Percentiles rank a stretch among this genome's conserved stretches.
phyloP scores from a whole-genome alignment of 768 basidiomycete species.

The Serendipita sp. region DNA sequence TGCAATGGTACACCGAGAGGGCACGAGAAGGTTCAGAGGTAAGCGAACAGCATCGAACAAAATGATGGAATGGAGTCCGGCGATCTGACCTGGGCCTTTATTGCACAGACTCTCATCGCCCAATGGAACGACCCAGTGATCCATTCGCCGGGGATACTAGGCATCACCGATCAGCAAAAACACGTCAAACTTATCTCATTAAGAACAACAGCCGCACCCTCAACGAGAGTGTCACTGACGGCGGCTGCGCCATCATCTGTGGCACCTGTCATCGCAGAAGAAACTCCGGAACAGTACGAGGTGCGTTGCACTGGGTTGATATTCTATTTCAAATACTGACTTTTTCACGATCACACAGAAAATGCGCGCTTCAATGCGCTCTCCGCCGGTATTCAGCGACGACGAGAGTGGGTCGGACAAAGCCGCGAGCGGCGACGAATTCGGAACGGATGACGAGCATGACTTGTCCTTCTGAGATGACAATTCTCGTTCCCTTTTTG shows the following conservation, averaged over 20 bases:
- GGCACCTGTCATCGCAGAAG: not conserved
- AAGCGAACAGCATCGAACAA: not conserved
- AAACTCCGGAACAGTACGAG: not conserved
- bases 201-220: not conserved
- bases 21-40: not conserved
- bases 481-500: too few relatives aligned
- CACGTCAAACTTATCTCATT: not conserved
- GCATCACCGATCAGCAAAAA: not conserved
- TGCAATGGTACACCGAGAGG: not conserved
- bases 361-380: not conserved
- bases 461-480: not conserved
- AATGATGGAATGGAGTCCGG: not conserved
- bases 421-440: conserved; percentile 3
- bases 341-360: not conserved
- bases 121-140: not conserved
- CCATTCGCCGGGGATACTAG: not conserved
- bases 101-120: not conserved
- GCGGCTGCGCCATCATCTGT: not conserved
- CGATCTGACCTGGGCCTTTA: too few relatives aligned
- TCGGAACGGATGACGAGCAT: conserved; percentile 1
- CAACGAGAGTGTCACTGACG: not conserved
- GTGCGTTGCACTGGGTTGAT: not conserved
- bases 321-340: not conserved
- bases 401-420: conserved; percentile 6
- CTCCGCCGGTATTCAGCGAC: conserved; percentile 3